These are phyloP conservation scores for Polyporus tsugae DNA, from an alignment of 1,284 basidiomycete genomes.

Conservation along the genomic window DNA sequence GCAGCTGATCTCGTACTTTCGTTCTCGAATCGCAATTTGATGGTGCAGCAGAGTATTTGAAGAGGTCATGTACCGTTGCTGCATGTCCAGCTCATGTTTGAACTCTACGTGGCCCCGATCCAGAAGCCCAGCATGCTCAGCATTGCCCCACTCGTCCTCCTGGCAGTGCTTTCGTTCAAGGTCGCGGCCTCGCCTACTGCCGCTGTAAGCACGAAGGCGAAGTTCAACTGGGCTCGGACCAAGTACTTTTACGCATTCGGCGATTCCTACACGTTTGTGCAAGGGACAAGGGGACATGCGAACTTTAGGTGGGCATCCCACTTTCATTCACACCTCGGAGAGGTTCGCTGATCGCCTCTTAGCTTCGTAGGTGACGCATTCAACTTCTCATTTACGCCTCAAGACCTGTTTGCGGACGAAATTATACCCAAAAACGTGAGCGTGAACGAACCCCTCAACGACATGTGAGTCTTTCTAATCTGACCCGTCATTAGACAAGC, in stretches of 20 bases:
- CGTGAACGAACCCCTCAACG: not conserved
- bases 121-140: not conserved
- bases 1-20: not conserved
- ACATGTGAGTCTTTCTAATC: not conserved
- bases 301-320: conserved; percentile 53
- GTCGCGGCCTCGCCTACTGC: not conserved
- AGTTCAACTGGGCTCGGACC: conserved; percentile 50
- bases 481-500: conserved; percentile 50
- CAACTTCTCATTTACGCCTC: conserved; percentile 51
- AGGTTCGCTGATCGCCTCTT: not conserved
- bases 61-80: not conserved
- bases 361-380: conserved; percentile 62
- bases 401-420: conserved; percentile 51
- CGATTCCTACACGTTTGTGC: conserved; percentile 64
- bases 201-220: not conserved
- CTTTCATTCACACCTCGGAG: not conserved
- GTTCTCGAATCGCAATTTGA: not conserved
- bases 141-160: not conserved
- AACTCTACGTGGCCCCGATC: not conserved
- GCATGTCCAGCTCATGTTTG: not conserved
- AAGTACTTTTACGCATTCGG: conserved; percentile 60
- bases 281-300: conserved; percentile 54
- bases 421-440: conserved; percentile 57
- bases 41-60: not conserved
- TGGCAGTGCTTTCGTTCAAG: not conserved